phyloP scores from a whole-genome alignment of 768 basidiomycete species.

The Termitomyces sp. region DNA sequence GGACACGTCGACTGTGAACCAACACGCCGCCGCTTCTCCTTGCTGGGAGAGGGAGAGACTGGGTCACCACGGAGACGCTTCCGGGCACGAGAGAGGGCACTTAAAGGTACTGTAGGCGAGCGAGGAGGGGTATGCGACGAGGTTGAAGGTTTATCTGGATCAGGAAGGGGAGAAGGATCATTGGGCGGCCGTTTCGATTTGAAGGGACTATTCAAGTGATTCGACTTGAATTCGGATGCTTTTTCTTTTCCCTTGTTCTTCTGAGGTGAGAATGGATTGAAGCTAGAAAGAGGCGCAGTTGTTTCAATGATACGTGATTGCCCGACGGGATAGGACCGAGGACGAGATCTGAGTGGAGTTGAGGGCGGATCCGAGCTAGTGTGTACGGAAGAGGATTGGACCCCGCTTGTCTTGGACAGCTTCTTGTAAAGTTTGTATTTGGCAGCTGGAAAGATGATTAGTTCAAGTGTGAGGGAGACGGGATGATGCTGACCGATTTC shows the following conservation, averaged over 20 bases:
- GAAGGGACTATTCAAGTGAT: conserved; percentile 42
- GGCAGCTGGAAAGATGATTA: conserved; percentile 42
- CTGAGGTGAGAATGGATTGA: conserved; percentile 77
- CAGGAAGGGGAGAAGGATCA: conserved; percentile 32
- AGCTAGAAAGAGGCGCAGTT: conserved; percentile 47
- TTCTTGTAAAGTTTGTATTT: conserved; percentile 84
- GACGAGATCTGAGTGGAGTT: conserved; percentile 29
- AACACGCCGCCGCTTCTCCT: conserved; percentile 65
- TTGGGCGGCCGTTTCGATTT: conserved; percentile 31
- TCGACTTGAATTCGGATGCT: conserved; percentile 18
- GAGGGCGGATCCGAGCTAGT: conserved; percentile 25
- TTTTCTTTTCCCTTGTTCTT: conserved; percentile 55
- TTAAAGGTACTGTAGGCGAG: conserved; percentile 25
- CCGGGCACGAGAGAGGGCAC: conserved; percentile 61
- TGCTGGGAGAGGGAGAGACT: conserved; percentile 78
- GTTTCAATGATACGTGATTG: conserved; percentile 47
- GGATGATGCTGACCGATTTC: conserved; percentile 48
- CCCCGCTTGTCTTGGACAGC: conserved; percentile 42
- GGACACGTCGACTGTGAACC: conserved; percentile 33
- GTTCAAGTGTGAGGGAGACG: conserved; percentile 3
- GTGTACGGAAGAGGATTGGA: conserved; percentile 10
- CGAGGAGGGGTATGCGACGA: conserved; percentile 16
- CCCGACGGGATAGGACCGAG: conserved; percentile 27
- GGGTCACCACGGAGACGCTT: conserved; percentile 81
- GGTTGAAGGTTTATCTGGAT: conserved; percentile 13